Conservation (phyloP, 2,329 filamentous ascomycete species). For the Trichoderma citrinoviride region DNA sequence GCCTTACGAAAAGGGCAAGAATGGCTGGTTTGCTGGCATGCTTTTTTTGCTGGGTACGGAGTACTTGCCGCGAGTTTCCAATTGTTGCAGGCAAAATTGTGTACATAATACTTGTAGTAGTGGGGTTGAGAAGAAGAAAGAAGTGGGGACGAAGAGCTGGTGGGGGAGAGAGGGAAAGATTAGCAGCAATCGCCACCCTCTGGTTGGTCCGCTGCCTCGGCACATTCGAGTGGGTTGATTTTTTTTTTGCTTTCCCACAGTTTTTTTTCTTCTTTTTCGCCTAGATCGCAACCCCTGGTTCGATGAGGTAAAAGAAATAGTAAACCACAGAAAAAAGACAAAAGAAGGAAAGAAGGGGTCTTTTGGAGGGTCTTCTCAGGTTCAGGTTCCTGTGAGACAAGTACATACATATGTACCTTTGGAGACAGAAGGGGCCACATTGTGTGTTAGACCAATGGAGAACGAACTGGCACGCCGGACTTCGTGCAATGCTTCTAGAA, state of each 20-base stretch:
- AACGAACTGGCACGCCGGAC: neutral
- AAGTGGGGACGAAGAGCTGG: neutral
- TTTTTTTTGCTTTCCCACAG: neutral
- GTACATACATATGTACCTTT: too few species aligned
- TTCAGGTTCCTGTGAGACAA: too few species aligned
- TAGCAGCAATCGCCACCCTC: neutral
- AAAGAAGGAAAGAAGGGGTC: neutral
- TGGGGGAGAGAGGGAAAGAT: conserved; percentile 4
- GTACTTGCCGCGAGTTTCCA: too few species aligned
- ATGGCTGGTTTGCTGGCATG: conserved; percentile 3
- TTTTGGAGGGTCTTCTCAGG: neutral
- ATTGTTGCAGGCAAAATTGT: too few species aligned
- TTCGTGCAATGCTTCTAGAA: conserved; percentile 20
- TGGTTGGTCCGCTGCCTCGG: conserved; percentile 18
- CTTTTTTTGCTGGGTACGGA: too few species aligned
- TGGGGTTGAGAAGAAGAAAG: neutral
- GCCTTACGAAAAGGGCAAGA: conserved; percentile 9
- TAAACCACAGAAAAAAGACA: too few species aligned
- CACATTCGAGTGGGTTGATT: neutral
- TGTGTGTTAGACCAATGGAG: neutral
- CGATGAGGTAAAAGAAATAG: conserved; percentile 6
- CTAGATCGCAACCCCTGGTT: neutral
- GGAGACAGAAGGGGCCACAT: neutral
- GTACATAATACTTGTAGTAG: neutral
- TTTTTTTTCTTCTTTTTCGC: neutral